phyloP scores from a whole-genome alignment of 164 flowering plant species.

The Sextonia rubra region DNA sequence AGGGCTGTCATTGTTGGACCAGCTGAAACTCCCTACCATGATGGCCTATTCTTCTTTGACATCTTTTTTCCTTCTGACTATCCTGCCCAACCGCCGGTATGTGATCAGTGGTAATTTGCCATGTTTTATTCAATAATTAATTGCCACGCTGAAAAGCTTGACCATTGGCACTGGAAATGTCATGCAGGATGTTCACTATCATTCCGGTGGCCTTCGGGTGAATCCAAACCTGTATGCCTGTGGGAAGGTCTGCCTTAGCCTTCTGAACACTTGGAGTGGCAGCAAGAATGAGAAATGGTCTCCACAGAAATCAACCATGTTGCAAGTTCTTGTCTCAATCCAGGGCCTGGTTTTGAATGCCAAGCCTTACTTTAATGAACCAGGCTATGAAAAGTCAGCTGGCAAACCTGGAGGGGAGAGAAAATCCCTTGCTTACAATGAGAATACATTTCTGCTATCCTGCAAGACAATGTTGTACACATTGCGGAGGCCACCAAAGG shows the following conservation, averaged over 20 bases:
- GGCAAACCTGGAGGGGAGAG: slow-evolving; percentile 9
- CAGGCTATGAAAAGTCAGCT: slow-evolving; percentile 42
- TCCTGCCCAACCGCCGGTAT: slow-evolving; percentile 12
- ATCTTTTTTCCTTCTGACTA: slow-evolving; percentile 7
- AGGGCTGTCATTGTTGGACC: slow-evolving; percentile 16
- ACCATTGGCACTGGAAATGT: background rate
- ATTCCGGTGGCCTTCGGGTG: slow-evolving; percentile 10
- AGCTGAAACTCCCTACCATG: slow-evolving; percentile 16
- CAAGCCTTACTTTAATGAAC: slow-evolving; percentile 89
- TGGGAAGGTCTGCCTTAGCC: slow-evolving; percentile 90
- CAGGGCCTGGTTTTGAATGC: slow-evolving; percentile 91
- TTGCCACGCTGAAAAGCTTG: background rate
- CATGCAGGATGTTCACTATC: slow-evolving; percentile 10
- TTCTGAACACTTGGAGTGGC: slow-evolving; percentile 89
- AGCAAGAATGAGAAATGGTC: slow-evolving; percentile 70
- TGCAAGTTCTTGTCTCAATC: slow-evolving; percentile 87
- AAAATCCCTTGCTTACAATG: slow-evolving; percentile 9
- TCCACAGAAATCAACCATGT: slow-evolving; percentile 63
- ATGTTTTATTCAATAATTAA: background rate
- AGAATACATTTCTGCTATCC: slow-evolving; percentile 3
- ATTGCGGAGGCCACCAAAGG: slow-evolving; percentile 9
- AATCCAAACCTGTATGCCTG: slow-evolving; percentile 12
- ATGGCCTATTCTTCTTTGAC: slow-evolving; percentile 19
- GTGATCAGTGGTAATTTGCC: background rate
- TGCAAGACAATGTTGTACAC: slow-evolving; percentile 13